Evolutionary conservation across 495 filamentous ascomycete genomes (phyloP), one percentile per base, ranked within the genome.

Genomic region (Aspergillus egyptiacus): DNA sequence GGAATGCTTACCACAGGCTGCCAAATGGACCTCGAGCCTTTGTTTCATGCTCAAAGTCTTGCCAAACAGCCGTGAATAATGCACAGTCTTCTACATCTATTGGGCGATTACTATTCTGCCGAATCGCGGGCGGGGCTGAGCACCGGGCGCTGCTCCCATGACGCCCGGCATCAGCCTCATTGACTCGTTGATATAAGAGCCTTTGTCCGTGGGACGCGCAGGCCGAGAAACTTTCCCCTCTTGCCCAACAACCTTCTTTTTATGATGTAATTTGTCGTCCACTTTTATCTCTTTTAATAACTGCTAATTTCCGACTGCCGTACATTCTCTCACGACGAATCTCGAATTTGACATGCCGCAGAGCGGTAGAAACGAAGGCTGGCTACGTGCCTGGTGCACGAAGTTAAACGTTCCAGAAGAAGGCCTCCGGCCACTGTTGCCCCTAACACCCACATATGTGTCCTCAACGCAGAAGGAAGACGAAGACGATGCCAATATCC

Each of bases 351-450:
- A 5, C 22, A 51, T 51, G 48, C 13, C 39, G 31, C 48, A 51
- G 40, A 37, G 37, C 18, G 47, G 47, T 2, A 50, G 39, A 43
- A 39, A 51, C 18, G 48, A 51, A 5, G 31, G 28, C 2, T 51
- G 48, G 48, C 48, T 51, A 22, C 38, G 39, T 20, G 48, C 48
- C 39, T 51, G 40, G 48, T 43, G 38, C 23, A 44, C 39, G 11
- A 51, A 34, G 20, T 17, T 51, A 11, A 32, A 41, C 1, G 30
- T 44, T n/a, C 31, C 40, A 13, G 40, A n/a, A n/a, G 31, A 27
- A 5, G 31, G 35, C 14, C 25, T 41, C 3, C 32, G 24, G 23
- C 48, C 39, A 3, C 39, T 51, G 0, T n/a, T 44, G 37, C 39
- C 48, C 0, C 22, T 51, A 6, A 36, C 28, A 17, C 44, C 48